Percentiles rank a stretch among this genome's conserved stretches.
phyloP scores from a whole-genome alignment of 2,329 filamentous ascomycete genomes.

The Massarina eburnea region DNA sequence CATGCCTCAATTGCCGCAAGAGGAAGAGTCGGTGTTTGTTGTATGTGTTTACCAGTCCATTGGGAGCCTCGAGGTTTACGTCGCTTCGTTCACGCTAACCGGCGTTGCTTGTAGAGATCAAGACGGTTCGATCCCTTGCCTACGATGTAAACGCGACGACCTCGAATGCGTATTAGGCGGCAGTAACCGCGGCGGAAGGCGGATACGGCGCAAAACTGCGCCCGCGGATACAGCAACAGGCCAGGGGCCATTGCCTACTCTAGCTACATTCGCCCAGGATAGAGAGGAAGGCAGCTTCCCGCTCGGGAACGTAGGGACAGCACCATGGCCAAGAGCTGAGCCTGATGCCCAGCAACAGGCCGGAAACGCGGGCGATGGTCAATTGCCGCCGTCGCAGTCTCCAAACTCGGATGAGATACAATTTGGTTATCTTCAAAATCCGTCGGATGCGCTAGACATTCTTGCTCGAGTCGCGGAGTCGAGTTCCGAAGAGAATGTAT shows the following conservation, averaged over 20 bases:
- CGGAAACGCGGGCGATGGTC: conserved; percentile 14
- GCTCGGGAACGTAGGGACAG: conserved; percentile 40
- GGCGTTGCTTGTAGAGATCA: conserved; percentile 41
- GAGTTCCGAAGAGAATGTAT: conserved; percentile 31
- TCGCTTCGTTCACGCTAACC: conserved; percentile 1
- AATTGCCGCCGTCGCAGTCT: conserved; percentile 31
- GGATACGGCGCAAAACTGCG: conserved; percentile 56
- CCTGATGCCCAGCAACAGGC: conserved; percentile 18
- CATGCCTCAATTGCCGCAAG: conserved; percentile 41
- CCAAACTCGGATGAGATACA: conserved; percentile 38
- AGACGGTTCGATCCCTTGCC: conserved; percentile 56
- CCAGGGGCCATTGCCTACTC: conserved; percentile 22
- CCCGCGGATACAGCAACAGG: conserved; percentile 8
- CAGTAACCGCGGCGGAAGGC: conserved; percentile 61
- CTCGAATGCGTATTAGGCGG: conserved; percentile 62
- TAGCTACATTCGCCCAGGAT: conserved; percentile 29
- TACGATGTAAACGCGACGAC: conserved; percentile 59
- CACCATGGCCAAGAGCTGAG: conserved; percentile 29
- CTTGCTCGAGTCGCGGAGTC: conserved; percentile 50
- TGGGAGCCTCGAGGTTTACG: neutral
- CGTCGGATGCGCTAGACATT: conserved; percentile 53
- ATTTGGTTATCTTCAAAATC: conserved; percentile 51
- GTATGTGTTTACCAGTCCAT: conserved; percentile 23
- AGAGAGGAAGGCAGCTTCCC: conserved; percentile 37
- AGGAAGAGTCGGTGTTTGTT: conserved; percentile 43